Base-by-base conservation (phyloP, 2,329 filamentous ascomycete species). In the Knoxdaviesia proteae region DNA sequence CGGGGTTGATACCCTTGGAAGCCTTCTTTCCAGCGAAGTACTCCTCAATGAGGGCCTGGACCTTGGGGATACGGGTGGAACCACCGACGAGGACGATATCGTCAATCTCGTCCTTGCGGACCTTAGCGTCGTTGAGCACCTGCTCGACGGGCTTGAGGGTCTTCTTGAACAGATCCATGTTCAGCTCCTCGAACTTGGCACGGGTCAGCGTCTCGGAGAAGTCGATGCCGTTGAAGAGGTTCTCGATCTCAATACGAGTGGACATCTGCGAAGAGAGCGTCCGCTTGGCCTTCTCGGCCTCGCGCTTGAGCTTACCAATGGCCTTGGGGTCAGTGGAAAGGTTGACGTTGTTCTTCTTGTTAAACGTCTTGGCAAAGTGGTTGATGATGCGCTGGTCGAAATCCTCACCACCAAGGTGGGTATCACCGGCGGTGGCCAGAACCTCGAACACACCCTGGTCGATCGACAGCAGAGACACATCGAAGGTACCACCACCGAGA, bases 161-260 rank as follows among this genome's bases (percentile, higher is more conserved):
- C 76, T 90, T 93, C 80, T 94, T 94, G 80, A 96, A 96, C 48
- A 96, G 79, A 57, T 96, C 88, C 54, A 87, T 87, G 81, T 96
- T 96, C 55, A 96, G 76, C 68, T 96, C 88, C 69, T 98, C 90
- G 57, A 98, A 96, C 75, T 96, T 96, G 72, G 90, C 90, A 54
- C 88, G 84, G 61, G 88, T 94, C 42, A 98, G 76, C 49, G 86
- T 94, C 77, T 96, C 88, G 40, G 87, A 94, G 73, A 96, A 94
- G 64, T 96, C 90, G 52, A 93, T 80, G 69, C 90, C 90, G 54
- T 93, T 77, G 67, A 84, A 81, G 81, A 98, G 93, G 52, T 84
- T 80, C 65, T 98, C 90, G 50, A 98, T 94, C 68, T 96, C 90
- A 53, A 94, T 86, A 53, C 84, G 82, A 52, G 84, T 84, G 51